Conservation (phyloP, 805 yeast genomes). For the Schizosaccharomyces lindneri region DNA sequence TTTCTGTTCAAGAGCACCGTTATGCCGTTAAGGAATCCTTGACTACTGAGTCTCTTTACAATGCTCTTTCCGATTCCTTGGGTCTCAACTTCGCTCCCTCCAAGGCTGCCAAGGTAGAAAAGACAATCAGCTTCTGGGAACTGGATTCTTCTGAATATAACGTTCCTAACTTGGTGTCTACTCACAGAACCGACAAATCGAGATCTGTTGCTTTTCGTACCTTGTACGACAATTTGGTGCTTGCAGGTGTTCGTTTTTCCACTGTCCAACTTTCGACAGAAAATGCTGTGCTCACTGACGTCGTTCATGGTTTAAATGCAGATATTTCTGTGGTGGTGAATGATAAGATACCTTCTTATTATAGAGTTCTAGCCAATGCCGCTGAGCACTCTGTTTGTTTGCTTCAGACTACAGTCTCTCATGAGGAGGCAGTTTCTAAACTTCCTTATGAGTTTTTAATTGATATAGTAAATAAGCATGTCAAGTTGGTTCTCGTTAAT, state of each 20-base stretch:
- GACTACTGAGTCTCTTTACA: background rate
- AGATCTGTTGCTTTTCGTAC: background rate
- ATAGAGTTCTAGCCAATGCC: background rate
- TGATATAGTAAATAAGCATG: background rate
- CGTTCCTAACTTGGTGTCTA: background rate
- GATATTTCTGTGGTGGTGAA: conserved; percentile 30
- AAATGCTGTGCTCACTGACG: conserved; percentile 9
- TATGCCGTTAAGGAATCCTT: background rate
- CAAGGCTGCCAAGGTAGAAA: background rate
- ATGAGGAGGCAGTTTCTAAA: background rate
- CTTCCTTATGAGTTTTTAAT: background rate
- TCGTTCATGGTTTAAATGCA: conserved; percentile 37
- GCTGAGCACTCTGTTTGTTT: background rate
- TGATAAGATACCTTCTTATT: conserved; percentile 10
- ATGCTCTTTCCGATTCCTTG: background rate
- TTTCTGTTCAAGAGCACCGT: background rate
- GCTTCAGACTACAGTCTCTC: background rate
- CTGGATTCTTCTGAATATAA: background rate
- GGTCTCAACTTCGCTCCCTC: background rate
- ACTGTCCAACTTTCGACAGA: background rate
- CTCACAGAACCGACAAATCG: background rate
- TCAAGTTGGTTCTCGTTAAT: background rate
- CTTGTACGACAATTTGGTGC: background rate
- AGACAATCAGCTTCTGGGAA: background rate
- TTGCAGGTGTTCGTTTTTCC: background rate